phyloP scores from a whole-genome alignment of 805 yeast species.

The Myxozyma vanderwaltii region DNA sequence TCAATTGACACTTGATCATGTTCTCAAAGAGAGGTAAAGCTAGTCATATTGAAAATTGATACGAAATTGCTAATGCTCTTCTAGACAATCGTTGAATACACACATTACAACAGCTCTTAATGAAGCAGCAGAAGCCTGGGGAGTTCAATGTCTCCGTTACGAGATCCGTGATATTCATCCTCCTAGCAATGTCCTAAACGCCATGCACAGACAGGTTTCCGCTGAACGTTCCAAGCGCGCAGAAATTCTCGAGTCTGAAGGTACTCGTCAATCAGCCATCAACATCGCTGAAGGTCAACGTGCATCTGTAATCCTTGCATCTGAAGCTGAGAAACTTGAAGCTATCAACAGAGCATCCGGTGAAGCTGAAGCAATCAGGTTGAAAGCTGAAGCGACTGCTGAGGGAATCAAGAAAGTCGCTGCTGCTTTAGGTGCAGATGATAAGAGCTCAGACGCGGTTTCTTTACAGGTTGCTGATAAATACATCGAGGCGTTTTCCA shows the following conservation, averaged over 20 bases:
- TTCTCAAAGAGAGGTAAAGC: constrained; percentile 62
- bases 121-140: constrained; percentile 86
- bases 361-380: constrained; percentile 67
- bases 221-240: constrained; percentile 88
- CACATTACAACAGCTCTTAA: constrained; percentile 78
- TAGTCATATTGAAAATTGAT: too few relatives aligned
- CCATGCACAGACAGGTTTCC: constrained; percentile 88
- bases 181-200: constrained; percentile 79
- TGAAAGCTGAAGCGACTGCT: constrained; percentile 73
- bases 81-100: constrained; percentile 58
- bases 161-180: constrained; percentile 89
- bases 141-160: constrained; percentile 77
- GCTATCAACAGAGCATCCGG: constrained; percentile 70
- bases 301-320: constrained; percentile 67
- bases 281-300: constrained; percentile 84
- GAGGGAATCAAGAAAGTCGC: constrained; percentile 67
- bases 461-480: constrained; percentile 79
- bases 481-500: constrained; percentile 78
- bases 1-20: constrained; percentile 75
- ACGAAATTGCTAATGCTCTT: neutral
- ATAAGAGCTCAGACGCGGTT: constrained; percentile 76
- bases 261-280: constrained; percentile 74
- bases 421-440: constrained; percentile 60
- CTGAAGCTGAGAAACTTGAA: constrained; percentile 67
- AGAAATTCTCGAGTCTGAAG: constrained; percentile 83